Base-by-base conservation (phyloP, 352 stramenopile genomes). In the Aphanomyces invadans region DNA sequence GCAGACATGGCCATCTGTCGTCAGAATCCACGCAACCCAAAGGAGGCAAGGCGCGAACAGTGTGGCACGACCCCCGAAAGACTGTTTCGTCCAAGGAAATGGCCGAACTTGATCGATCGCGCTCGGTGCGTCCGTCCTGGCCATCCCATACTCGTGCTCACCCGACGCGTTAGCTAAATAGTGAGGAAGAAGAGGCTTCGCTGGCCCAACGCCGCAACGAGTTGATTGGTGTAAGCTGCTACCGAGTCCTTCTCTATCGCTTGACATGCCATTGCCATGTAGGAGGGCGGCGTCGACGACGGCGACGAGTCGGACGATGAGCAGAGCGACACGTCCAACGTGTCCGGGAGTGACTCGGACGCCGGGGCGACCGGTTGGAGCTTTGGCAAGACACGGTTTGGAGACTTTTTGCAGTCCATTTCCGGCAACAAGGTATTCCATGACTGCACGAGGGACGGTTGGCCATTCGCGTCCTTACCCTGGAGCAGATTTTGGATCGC, bases 351-450 rank as follows among this genome's bases (percentile, higher is more conserved):
- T 9, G 82, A 95, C 29, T 90, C 79, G 39, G 81, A 90, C 31
- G 72, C 74, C 62, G 78, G 79, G 31, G 68, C 73, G 26, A 51
- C 15, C 11, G 71, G 76, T 3, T 95, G 86, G 86, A 90, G 74
- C 74, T 95, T 92, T 74, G 80, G 78, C 19, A 88, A 87, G 60
- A 91, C 80, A 15, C 81, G 81, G 62, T 61, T 96, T 42, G 84
- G 81, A 19, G 86, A 86, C 67, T 94, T 95, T 55, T 73, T 96
- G 29, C 88, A 75, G 44, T 74, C 80, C 19, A 76, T 97, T 45
- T 90, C 87, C 29, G 87, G 89, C 17, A 93, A 95, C 73, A 95
- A 98, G 74, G 76, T 80, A 29, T n/a, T n/a, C n/a, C n/a, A n/a
- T n/a, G n/a, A n/a, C n/a, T n/a, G n/a, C n/a, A n/a, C n/a, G n/a